Evolutionary conservation across 2,329 filamentous ascomycete genomes (phyloP).

Genomic region (Alternaria brassicae): DNA sequence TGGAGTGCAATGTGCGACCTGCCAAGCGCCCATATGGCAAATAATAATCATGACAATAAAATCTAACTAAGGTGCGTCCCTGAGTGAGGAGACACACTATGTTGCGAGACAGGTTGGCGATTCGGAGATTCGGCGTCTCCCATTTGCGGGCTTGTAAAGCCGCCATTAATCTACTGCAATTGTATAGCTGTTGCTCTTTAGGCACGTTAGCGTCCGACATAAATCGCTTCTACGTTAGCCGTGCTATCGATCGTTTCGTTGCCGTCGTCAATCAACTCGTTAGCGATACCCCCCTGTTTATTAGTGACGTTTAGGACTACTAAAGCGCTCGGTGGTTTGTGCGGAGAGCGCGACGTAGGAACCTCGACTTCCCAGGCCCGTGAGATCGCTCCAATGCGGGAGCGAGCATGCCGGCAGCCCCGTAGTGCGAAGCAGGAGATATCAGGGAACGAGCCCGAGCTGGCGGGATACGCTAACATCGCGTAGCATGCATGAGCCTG

Average conservation of each 20-base stretch:
- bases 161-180: neutral
- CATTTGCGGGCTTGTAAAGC: neutral
- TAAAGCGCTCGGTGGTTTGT: neutral
- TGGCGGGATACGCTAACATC: neutral
- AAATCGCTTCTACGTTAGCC: neutral
- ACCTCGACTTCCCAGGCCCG: neutral
- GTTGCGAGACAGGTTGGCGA: conserved; percentile 1
- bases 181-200: neutral
- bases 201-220: neutral
- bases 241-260: neutral
- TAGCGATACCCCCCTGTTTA: neutral
- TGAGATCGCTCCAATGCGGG: too few relatives aligned
- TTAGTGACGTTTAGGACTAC: neutral
- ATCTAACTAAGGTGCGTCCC: neutral
- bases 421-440: too few relatives aligned
- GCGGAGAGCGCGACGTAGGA: neutral
- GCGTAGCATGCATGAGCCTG: too few relatives aligned
- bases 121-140: neutral
- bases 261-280: neutral
- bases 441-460: neutral
- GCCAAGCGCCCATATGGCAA: too few relatives aligned
- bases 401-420: too few relatives aligned
- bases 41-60: too few relatives aligned
- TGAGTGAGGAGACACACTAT: conserved; percentile 3
- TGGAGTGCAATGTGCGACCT: too few relatives aligned